These are phyloP conservation scores for Vigna radiata DNA, from an alignment of 306 rosid species.

Conservation along the genomic window DNA sequence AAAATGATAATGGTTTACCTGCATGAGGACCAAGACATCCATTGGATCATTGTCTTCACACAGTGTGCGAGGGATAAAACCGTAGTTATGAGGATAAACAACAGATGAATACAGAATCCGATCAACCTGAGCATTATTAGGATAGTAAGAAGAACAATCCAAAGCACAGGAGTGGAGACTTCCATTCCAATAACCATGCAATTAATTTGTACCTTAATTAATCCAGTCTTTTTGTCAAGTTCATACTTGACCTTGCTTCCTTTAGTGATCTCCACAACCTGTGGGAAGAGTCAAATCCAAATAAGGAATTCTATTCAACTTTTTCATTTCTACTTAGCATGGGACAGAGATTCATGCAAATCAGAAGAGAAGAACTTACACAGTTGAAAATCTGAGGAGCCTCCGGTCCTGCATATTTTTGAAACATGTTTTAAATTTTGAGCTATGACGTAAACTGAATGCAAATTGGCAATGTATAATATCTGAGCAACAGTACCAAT, in stretches of 20 bases:
- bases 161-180: background rate
- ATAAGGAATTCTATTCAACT: no score
- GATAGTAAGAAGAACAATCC: constrained; percentile 31
- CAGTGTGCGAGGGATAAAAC: constrained; percentile 95
- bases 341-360: background rate
- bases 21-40: constrained; percentile 96
- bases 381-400: constrained; percentile 86
- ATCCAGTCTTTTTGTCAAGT: constrained; percentile 97
- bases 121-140: constrained; percentile 75
- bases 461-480: background rate
- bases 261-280: constrained; percentile 97
- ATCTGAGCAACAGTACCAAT: constrained; percentile 59
- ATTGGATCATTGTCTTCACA: constrained; percentile 99
- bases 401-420: constrained; percentile 73
- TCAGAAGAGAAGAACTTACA: constrained; percentile 58
- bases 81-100: constrained; percentile 97
- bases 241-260: constrained; percentile 99
- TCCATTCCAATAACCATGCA: constrained; percentile 28
- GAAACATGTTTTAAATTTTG: constrained; percentile 43
- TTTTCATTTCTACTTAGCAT: no score
- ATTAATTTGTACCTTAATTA: constrained; percentile 70
- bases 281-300: constrained; percentile 20
- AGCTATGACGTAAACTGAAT: constrained; percentile 3
- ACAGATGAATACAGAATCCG: constrained; percentile 87
- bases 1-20: constrained; percentile 57